A percentile compares a stretch with the other conserved stretches of the same genome.
Evolutionary conservation across 2,329 filamentous ascomycete species (phyloP).

Genomic region (Dactylellina sp.): DNA sequence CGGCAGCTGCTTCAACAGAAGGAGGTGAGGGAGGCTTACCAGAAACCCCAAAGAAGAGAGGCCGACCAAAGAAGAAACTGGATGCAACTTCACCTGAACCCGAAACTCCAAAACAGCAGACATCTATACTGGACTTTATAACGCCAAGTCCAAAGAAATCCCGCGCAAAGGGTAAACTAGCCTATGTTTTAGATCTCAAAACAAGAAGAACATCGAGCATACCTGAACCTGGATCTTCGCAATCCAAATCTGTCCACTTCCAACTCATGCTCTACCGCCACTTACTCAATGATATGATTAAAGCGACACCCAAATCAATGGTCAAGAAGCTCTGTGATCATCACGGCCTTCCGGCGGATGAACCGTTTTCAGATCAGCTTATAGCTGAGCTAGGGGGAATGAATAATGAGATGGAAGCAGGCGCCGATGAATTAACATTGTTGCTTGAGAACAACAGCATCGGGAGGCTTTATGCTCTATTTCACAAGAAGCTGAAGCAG

Average conservation of each 20-base stretch:
- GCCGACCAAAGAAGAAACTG: slow-evolving; percentile 38
- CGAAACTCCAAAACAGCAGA: slow-evolving; percentile 36
- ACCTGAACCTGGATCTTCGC: slow-evolving; percentile 69
- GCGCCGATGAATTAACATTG: slow-evolving; percentile 64
- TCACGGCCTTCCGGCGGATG: slow-evolving; percentile 75
- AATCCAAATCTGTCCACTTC: slow-evolving; percentile 80
- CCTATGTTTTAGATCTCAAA: slow-evolving; percentile 92
- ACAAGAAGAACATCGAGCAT: slow-evolving; percentile 76
- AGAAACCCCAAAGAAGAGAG: slow-evolving; percentile 50
- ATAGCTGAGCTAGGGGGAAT: slow-evolving; percentile 56
- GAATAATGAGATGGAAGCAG: slow-evolving; percentile 14
- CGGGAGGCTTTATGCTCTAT: slow-evolving; percentile 70
- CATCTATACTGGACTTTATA: slow-evolving; percentile 50
- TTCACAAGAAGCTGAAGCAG: slow-evolving; percentile 66
- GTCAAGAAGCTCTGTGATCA: slow-evolving; percentile 75
- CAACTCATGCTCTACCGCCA: slow-evolving; percentile 92
- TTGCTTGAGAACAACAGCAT: slow-evolving; percentile 72
- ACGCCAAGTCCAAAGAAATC: slow-evolving; percentile 53
- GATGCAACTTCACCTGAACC: slow-evolving; percentile 12
- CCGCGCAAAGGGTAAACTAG: slow-evolving; percentile 60
- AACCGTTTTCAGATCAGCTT: slow-evolving; percentile 80
- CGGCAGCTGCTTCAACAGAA: slow-evolving; percentile 14
- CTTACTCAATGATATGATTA: slow-evolving; percentile 80
- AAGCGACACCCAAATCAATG: slow-evolving; percentile 74
- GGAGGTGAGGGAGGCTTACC: slow-evolving; percentile 1